phyloP scores from a whole-genome alignment of 345 rosid genomes.

The Lenwebbia sp. region DNA sequence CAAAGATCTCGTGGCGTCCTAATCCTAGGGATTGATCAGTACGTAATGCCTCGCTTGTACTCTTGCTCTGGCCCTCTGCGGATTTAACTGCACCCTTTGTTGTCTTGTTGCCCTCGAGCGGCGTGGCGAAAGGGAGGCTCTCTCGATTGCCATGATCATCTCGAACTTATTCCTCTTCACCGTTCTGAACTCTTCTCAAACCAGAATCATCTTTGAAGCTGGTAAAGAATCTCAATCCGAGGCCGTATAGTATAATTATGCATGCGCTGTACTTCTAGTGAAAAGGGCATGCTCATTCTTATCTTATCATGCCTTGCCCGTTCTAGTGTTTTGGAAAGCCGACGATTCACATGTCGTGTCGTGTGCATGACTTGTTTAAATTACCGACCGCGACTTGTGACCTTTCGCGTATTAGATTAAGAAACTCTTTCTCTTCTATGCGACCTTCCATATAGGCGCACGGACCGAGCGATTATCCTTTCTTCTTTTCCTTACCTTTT shows the following conservation, averaged over 20 bases:
- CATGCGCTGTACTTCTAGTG: background rate
- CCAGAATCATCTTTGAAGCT: background rate
- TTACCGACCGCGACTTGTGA: background rate
- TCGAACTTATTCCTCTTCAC: background rate
- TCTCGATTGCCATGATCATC: background rate
- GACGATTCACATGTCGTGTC: background rate
- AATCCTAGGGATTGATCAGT: background rate
- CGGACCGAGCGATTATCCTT: too few relatives aligned
- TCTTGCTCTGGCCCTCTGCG: background rate
- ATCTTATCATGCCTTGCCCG: background rate
- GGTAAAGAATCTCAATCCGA: background rate
- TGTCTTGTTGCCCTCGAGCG: background rate
- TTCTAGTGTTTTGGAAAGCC: background rate
- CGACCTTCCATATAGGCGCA: background rate
- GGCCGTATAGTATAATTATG: background rate
- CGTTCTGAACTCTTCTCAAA: background rate
- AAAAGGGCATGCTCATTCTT: background rate
- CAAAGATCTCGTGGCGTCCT: background rate
- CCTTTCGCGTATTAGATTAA: background rate
- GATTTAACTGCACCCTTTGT: background rate
- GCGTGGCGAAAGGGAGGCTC: background rate
- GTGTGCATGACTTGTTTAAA: background rate
- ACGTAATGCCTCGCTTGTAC: background rate
- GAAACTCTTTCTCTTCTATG: background rate
- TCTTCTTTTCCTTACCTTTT: too few relatives aligned